phyloP scores from a whole-genome alignment of 176 grass and related monocot genomes.

The Eragrostis nindensis region DNA sequence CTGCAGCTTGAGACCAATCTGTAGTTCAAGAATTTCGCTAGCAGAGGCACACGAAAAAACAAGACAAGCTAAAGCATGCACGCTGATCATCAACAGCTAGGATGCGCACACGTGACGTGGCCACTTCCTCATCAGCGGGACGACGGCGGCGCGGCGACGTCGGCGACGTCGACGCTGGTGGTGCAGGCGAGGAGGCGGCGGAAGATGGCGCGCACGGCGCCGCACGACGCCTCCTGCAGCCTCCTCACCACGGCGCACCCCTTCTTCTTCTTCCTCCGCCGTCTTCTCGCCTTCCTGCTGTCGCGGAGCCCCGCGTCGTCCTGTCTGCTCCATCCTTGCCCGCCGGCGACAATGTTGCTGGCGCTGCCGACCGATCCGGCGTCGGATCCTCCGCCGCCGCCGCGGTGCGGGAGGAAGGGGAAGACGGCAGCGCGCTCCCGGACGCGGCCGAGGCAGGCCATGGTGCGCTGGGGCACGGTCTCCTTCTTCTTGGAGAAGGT shows the following conservation, averaged over 20 bases:
- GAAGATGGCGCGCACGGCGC: slow-evolving; percentile 56
- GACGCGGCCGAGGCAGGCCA: slow-evolving; percentile 65
- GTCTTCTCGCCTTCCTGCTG: background rate
- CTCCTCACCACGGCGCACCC: slow-evolving; percentile 42
- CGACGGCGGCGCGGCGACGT: slow-evolving; percentile 30
- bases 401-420: slow-evolving; percentile 51
- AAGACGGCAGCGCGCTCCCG: slow-evolving; percentile 61
- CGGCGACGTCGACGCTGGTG: slow-evolving; percentile 71
- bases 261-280: slow-evolving; percentile 37
- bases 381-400: background rate
- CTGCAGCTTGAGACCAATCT: background rate
- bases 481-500: slow-evolving; percentile 91
- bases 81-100: background rate
- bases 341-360: slow-evolving; percentile 16
- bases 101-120: background rate
- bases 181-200: slow-evolving; percentile 74
- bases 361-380: slow-evolving; percentile 38
- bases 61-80: background rate
- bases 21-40: background rate
- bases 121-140: background rate
- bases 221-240: slow-evolving; percentile 60
- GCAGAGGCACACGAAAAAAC: background rate
- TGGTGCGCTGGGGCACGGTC: slow-evolving; percentile 78
- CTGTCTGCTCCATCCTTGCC: background rate
- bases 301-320: background rate